A percentile compares a stretch with the other conserved stretches of the same genome.
Evolutionary conservation across 208 protist species (phyloP).

Genomic region (Acanthamoeba sp.): DNA sequence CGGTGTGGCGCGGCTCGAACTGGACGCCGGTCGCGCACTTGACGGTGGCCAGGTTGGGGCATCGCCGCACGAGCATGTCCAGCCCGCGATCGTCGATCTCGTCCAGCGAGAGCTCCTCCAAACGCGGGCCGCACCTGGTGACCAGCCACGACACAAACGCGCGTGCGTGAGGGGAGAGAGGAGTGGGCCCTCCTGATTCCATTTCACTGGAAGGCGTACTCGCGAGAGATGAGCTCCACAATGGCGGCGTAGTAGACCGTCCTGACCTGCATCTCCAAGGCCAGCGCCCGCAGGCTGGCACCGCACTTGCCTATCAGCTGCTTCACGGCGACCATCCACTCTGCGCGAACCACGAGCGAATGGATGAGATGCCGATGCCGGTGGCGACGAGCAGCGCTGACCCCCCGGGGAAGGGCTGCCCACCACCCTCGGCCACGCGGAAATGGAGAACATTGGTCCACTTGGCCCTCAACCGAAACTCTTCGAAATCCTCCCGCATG

Average conservation of each 20-base stretch:
- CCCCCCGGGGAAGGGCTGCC: not conserved
- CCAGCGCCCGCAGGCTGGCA: not conserved
- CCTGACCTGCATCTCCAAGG: constrained; percentile 9
- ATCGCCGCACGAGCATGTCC: not conserved
- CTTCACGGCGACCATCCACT: not conserved
- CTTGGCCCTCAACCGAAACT: not conserved
- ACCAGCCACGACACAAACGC: not conserved
- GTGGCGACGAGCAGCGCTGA: not conserved
- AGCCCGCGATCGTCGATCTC: not conserved
- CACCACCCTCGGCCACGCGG: not conserved
- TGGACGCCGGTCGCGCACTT: not conserved
- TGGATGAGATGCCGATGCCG: too few relatives aligned
- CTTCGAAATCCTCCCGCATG: not conserved
- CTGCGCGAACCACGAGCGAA: too few relatives aligned
- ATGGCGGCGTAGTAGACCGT: not conserved
- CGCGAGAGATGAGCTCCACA: not conserved
- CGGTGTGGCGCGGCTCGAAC: not conserved
- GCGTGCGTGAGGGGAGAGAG: too few relatives aligned
- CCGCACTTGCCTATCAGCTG: not conserved
- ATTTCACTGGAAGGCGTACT: not conserved
- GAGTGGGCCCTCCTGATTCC: too few relatives aligned
- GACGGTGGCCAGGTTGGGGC: constrained; percentile 1
- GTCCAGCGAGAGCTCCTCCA: not conserved
- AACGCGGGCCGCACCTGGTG: not conserved
- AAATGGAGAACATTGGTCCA: not conserved